Conservation (phyloP, 768 basidiomycete genomes). For the Lepiota subincarnata region DNA sequence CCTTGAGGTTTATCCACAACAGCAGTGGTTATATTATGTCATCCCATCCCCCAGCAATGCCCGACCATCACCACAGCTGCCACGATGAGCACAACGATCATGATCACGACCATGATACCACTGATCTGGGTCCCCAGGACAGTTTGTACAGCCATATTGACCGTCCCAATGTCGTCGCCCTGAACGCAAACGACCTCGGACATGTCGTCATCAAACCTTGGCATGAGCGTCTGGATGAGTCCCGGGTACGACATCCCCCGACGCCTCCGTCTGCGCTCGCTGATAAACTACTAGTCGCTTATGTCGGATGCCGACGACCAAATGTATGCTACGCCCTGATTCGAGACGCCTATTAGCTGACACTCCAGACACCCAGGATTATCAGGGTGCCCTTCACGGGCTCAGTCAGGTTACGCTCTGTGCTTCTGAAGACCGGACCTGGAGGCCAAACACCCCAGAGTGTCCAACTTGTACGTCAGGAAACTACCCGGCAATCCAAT, state of each 20-base stretch:
- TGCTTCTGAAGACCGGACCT: slow-evolving; percentile 84
- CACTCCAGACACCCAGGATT: slow-evolving; percentile 43
- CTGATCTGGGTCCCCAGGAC: slow-evolving; percentile 53
- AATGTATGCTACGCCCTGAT: slow-evolving; percentile 41
- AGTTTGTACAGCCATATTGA: slow-evolving; percentile 78
- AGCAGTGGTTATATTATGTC: slow-evolving; percentile 1
- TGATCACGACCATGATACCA: slow-evolving; percentile 50
- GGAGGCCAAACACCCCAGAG: slow-evolving; percentile 71
- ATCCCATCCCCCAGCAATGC: neutral
- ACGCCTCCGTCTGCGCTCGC: neutral
- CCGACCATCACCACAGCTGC: slow-evolving; percentile 9
- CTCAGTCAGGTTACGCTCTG: slow-evolving; percentile 76
- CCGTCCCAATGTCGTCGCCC: slow-evolving; percentile 70
- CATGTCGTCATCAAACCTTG: slow-evolving; percentile 80
- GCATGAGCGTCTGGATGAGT: slow-evolving; percentile 72
- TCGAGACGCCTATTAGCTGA: slow-evolving; percentile 2
- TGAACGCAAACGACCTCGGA: slow-evolving; percentile 58
- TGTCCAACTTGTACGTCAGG: slow-evolving; percentile 56
- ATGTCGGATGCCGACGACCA: slow-evolving; percentile 93
- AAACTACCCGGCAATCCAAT: neutral
- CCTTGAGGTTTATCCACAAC: neutral
- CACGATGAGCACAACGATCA: slow-evolving; percentile 55
- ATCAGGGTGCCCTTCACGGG: slow-evolving; percentile 85
- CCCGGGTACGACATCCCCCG: slow-evolving; percentile 42
- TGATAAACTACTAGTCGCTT: slow-evolving; percentile 50